Conservation (phyloP, 805 yeast genomes). For the Saccharomycopsis olivae region DNA sequence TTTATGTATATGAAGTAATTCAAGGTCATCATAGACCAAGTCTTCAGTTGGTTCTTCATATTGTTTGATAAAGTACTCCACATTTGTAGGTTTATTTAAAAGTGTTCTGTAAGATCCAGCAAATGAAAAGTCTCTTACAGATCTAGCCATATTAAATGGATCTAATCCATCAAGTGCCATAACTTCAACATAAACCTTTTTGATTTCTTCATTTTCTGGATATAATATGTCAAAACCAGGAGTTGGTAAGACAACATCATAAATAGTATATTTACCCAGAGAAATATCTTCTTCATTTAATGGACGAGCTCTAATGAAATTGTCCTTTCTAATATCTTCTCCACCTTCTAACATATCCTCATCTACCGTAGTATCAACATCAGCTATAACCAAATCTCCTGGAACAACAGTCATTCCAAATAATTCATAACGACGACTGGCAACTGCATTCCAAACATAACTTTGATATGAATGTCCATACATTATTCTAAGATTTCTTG, state of each 20-base stretch:
- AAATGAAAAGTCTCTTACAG: conserved; percentile 78
- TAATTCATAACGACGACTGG: conserved; percentile 60
- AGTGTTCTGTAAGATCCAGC: conserved; percentile 82
- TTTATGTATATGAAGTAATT: conserved; percentile 31
- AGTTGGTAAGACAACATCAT: conserved; percentile 86
- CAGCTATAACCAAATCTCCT: conserved; percentile 65
- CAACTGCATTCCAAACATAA: conserved; percentile 85
- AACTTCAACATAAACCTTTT: conserved; percentile 50
- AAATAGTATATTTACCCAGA: conserved; percentile 48
- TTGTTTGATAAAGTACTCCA: conserved; percentile 51
- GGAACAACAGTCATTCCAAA: conserved; percentile 61
- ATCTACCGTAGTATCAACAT: conserved; percentile 21
- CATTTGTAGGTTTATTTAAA: conserved; percentile 50
- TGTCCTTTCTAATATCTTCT: conserved; percentile 58
- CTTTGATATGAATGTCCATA: conserved; percentile 97
- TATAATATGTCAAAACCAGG: conserved; percentile 92
- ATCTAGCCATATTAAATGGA: conserved; percentile 77
- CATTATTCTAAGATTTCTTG: conserved; percentile 86
- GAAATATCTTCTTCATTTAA: conserved; percentile 67
- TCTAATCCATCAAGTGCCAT: conserved; percentile 80
- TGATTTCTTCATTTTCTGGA: conserved; percentile 57
- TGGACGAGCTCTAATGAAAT: conserved; percentile 56
- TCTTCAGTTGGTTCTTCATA: conserved; percentile 61
- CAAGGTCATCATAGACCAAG: conserved; percentile 70
- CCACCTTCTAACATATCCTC: conserved; percentile 40